Evolutionary conservation across 768 basidiomycete species (phyloP).

Genomic region (Arthromyces matolae): DNA sequence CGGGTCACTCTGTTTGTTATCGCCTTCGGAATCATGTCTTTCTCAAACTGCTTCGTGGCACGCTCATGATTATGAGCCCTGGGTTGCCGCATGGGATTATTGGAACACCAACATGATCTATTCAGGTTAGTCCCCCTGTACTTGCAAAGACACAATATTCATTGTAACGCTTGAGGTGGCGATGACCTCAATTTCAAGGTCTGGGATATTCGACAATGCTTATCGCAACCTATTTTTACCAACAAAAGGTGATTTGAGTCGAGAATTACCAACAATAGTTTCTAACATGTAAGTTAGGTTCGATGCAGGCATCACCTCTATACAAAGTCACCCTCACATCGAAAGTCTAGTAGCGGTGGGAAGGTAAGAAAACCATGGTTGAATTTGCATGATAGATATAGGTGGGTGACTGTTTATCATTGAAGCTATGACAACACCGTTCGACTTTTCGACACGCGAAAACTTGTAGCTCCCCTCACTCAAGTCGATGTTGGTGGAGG

Average conservation of each 20-base stretch:
- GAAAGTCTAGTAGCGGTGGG: conserved; percentile 89
- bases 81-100: conserved; percentile 89
- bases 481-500: conserved; percentile 81
- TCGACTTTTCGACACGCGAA: conserved; percentile 79
- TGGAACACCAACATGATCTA: conserved; percentile 80
- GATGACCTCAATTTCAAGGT: conserved; percentile 88
- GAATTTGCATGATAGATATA: too few species aligned
- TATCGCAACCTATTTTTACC: conserved; percentile 53
- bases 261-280: neutral
- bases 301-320: conserved; percentile 87
- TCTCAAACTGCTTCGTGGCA: conserved; percentile 60
- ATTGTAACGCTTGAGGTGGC: conserved; percentile 54
- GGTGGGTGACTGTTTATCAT: neutral
- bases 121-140: conserved; percentile 53
- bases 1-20: conserved; percentile 65
- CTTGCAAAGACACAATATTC: neutral
- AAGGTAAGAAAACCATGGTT: conserved; percentile 53
- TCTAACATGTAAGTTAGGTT: conserved; percentile 71
- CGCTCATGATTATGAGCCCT: conserved; percentile 92
- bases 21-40: conserved; percentile 44
- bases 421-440: conserved; percentile 81
- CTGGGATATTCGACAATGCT: conserved; percentile 82
- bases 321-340: conserved; percentile 76
- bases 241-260: conserved; percentile 60
- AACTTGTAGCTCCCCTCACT: conserved; percentile 51